phyloP scores from a whole-genome alignment of 2,329 filamentous ascomycete species.

The Metarhizium album region DNA sequence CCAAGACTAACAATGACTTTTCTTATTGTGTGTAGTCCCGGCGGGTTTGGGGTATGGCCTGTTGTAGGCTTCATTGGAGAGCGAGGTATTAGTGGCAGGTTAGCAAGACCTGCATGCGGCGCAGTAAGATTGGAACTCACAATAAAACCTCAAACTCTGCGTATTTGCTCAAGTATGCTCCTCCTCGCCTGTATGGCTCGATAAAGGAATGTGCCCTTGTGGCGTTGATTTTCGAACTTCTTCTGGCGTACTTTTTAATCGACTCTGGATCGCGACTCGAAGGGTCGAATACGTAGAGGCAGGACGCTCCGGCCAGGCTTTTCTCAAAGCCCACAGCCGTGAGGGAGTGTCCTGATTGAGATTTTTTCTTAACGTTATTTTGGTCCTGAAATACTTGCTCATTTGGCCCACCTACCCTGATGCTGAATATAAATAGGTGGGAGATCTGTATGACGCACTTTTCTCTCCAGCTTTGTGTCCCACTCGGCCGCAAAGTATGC shows the following conservation, averaged over 20 bases:
- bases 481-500: constrained; percentile 57
- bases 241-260: constrained; percentile 48
- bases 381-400: background rate
- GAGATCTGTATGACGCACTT: constrained; percentile 59
- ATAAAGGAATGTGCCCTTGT: constrained; percentile 36
- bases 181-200: constrained; percentile 62
- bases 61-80: background rate
- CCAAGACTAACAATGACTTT: background rate
- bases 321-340: constrained; percentile 81
- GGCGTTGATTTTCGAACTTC: constrained; percentile 30
- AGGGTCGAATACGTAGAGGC: constrained; percentile 81
- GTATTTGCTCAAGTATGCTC: constrained; percentile 57
- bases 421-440: constrained; percentile 90
- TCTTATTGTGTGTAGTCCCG: background rate
- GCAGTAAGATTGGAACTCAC: constrained; percentile 32
- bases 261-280: constrained; percentile 60
- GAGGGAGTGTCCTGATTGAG: constrained; percentile 68
- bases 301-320: constrained; percentile 48
- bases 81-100: background rate
- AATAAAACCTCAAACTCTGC: constrained; percentile 70
- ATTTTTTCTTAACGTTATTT: constrained; percentile 2
- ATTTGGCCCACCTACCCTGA: constrained; percentile 37
- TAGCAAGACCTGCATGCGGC: background rate
- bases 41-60: background rate
- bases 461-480: constrained; percentile 32